A percentile compares a stretch with the other conserved stretches of the same genome.
Conservation (phyloP, 148 eudicot species). For the Selenicereus undatus region DNA sequence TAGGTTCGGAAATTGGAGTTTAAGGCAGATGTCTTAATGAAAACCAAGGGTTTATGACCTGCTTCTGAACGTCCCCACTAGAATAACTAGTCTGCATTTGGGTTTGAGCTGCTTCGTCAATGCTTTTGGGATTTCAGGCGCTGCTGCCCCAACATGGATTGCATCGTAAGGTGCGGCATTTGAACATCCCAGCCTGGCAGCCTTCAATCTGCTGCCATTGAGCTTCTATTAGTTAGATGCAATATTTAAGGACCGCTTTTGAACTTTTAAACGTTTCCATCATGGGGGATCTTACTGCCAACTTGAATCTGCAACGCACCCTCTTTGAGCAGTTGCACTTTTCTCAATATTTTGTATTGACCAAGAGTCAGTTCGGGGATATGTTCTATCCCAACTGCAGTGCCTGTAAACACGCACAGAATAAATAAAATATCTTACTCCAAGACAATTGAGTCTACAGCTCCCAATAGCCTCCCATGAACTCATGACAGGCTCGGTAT, state of each 20-base stretch:
- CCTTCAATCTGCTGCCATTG: slow-evolving; percentile 38
- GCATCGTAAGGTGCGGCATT: slow-evolving; percentile 41
- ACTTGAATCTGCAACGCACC: slow-evolving; percentile 68
- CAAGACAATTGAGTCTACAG: background rate
- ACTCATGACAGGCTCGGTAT: background rate
- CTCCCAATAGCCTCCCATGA: background rate
- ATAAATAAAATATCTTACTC: background rate
- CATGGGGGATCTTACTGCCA: slow-evolving; percentile 54
- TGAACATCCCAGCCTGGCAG: slow-evolving; percentile 42
- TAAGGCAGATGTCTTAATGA: no score
- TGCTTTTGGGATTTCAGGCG: slow-evolving; percentile 76
- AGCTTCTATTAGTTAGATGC: background rate
- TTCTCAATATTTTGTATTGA: slow-evolving; percentile 66
- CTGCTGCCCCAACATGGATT: slow-evolving; percentile 80
- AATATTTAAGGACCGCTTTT: background rate
- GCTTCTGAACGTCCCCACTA: slow-evolving; percentile 45
- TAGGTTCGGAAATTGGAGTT: no score
- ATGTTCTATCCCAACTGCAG: slow-evolving; percentile 93
- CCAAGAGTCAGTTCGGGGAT: slow-evolving; percentile 71
- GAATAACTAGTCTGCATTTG: slow-evolving; percentile 89
- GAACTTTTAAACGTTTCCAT: background rate
- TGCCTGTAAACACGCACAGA: slow-evolving; percentile 46
- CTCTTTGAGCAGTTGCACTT: slow-evolving; percentile 75
- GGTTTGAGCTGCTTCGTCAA: slow-evolving; percentile 90
- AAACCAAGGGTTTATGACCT: no score